Conservation (phyloP, 2,329 filamentous ascomycete genomes). For the Fusarium sp. region DNA sequence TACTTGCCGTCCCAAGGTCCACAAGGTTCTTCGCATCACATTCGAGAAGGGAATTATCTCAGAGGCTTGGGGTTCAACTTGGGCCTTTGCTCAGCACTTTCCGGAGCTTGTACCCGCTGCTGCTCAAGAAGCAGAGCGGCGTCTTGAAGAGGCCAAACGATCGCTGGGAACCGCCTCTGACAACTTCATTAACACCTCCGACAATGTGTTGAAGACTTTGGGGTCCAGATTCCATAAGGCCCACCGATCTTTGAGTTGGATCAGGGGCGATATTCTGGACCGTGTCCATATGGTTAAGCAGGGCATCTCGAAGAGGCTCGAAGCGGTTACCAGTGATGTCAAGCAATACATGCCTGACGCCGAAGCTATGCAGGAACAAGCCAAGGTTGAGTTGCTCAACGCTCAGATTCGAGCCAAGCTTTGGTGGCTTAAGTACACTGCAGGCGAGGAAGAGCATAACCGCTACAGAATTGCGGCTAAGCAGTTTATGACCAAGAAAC, state of each 20-base stretch:
- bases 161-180: conserved; percentile 52
- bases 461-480: conserved; percentile 64
- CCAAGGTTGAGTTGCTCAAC: conserved; percentile 62
- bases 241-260: conserved; percentile 42
- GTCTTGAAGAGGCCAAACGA: conserved; percentile 53
- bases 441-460: conserved; percentile 61
- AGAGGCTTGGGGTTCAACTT: conserved; percentile 61
- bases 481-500: conserved; percentile 56
- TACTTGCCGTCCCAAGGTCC: conserved; percentile 70
- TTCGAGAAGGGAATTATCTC: conserved; percentile 66
- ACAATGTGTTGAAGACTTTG: conserved; percentile 47
- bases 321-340: conserved; percentile 30
- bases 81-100: conserved; percentile 59
- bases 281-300: conserved; percentile 37
- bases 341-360: conserved; percentile 40
- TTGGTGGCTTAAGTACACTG: conserved; percentile 68
- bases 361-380: conserved; percentile 55
- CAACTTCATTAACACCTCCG: conserved; percentile 49
- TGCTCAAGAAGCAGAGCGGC: conserved; percentile 56
- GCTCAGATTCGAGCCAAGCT: conserved; percentile 70
- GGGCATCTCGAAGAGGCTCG: conserved; percentile 38
- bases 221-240: conserved; percentile 38
- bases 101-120: conserved; percentile 57
- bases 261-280: conserved; percentile 36
- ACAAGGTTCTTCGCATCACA: conserved; percentile 71